Base-by-base conservation (phyloP, 176 grass and related monocot genomes). In the Microstegium vimineum region DNA sequence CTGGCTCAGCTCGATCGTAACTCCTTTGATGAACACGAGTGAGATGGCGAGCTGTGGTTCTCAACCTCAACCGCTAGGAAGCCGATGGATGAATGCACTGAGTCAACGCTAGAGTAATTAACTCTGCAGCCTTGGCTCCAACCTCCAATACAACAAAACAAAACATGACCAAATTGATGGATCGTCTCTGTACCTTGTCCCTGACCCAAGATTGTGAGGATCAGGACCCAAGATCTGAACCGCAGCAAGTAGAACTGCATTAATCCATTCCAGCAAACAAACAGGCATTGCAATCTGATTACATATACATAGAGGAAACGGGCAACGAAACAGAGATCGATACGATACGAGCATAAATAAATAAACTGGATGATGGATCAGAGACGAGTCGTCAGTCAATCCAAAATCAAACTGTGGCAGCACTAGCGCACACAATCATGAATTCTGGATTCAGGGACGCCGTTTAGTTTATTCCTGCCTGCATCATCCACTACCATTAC, bases 381-480 rank as follows among this genome's bases (percentile, higher is more conserved):
- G 56, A 26, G 3, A 46, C n/a, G 6, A 27, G 12, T 8, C 27
- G 23, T 28, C 38, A 22, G 31, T 30, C 2, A 65, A 40, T 16
- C 23, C 75, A 43, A 31, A 42, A 66, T 2, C 20, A 26, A 36
- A n/a, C 20, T 36, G 62, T 14, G 17, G 7, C 28, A 52, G 14
- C 8, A 49, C 14, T 1, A 49, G 42, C 22, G 49, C 77, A 13
- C 28, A 68, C 32, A 18, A 34, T 36, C 46, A 9, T 4, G 20
- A 49, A 17, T 51, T 2, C 41, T 20, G 70, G 33, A 80, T 80
- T 45, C 30, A 75, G 6, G 18, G 46, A 22, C 18, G 22, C 45
- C 9, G 20, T 10, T 80, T 80, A 68, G 20, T 10, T 80, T 80
- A 68, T 81, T 78, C 31, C 26, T n/a, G 38, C 75, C 41, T 27